phyloP scores from a whole-genome alignment of 768 basidiomycete genomes.

The Boletus tylopilopsis region DNA sequence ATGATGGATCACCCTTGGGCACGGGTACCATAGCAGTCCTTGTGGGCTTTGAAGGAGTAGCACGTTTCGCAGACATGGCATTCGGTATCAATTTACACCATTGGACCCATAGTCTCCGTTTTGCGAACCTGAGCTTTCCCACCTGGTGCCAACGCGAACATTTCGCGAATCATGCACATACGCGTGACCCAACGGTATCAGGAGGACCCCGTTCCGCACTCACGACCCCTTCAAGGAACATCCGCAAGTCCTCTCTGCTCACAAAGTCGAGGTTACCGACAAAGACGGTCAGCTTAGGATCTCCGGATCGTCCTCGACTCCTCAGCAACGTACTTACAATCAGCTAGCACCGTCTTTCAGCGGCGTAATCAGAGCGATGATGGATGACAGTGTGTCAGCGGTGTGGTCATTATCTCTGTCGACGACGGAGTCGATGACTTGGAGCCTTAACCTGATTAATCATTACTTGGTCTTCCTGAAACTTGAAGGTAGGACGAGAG shows the following conservation, averaged over 20 bases:
- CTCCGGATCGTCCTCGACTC: no score
- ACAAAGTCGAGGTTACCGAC: constrained; percentile 93
- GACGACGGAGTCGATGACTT: no score
- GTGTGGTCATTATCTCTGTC: no score
- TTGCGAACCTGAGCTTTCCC: constrained; percentile 82
- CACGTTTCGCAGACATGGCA: constrained; percentile 16
- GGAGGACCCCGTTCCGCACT: constrained; percentile 66
- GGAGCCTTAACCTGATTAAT: no score
- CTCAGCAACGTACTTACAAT: constrained; percentile 22
- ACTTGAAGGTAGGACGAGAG: no score
- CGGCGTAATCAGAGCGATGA: no score
- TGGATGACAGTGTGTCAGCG: no score
- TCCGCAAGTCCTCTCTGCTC: constrained; percentile 79
- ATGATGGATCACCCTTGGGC: constrained; percentile 80
- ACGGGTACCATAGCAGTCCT: constrained; percentile 13
- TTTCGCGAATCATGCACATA: constrained; percentile 83
- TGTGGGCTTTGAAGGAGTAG: constrained; percentile 2
- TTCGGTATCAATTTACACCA: constrained; percentile 76
- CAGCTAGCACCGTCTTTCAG: no score
- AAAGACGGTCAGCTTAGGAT: constrained; percentile 83
- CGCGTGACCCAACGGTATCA: constrained; percentile 64
- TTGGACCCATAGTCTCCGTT: constrained; percentile 88
- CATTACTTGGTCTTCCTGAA: no score
- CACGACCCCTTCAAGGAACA: constrained; percentile 80
- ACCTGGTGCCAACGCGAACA: constrained; percentile 80